phyloP scores from a whole-genome alignment of 257 asterid species.

The Solanum lignicaule region DNA sequence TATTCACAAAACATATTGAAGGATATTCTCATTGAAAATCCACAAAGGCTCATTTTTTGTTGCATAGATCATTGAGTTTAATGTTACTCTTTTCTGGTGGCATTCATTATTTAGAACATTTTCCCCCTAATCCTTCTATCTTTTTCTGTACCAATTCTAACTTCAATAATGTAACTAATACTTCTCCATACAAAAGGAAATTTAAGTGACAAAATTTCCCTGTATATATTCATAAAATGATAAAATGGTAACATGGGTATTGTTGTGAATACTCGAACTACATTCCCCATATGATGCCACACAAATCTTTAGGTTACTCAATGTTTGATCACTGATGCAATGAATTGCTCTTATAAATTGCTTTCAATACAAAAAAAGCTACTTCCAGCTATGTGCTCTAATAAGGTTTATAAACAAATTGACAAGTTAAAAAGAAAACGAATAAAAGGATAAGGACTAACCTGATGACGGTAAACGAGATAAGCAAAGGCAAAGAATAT shows the following conservation, averaged over 20 bases:
- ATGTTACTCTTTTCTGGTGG: not conserved
- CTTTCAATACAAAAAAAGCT: not conserved
- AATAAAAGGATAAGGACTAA: slow-evolving; percentile 7
- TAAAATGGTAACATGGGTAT: not conserved
- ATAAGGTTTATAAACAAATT: not conserved
- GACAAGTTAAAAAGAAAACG: not conserved
- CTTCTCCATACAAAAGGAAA: not conserved
- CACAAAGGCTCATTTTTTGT: not conserved
- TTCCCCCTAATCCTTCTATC: not conserved
- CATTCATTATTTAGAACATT: not conserved
- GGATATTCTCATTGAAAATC: not conserved
- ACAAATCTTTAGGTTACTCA: not conserved
- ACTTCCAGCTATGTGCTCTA: not conserved
- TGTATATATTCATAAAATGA: not conserved
- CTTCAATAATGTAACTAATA: not conserved
- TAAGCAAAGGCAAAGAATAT: slow-evolving; percentile 88
- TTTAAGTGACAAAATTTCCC: not conserved
- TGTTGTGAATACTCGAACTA: not conserved
- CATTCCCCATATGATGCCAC: not conserved
- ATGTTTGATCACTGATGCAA: not conserved
- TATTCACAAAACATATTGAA: not conserved
- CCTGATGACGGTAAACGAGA: slow-evolving; percentile 97
- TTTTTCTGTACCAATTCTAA: not conserved
- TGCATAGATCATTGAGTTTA: not conserved
- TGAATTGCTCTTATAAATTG: not conserved